A percentile compares a stretch with the other conserved stretches of the same genome.
These are phyloP conservation scores for Saccharomycodes ludwigii DNA, from an alignment of 805 yeast genomes.

Conservation along the genomic window DNA sequence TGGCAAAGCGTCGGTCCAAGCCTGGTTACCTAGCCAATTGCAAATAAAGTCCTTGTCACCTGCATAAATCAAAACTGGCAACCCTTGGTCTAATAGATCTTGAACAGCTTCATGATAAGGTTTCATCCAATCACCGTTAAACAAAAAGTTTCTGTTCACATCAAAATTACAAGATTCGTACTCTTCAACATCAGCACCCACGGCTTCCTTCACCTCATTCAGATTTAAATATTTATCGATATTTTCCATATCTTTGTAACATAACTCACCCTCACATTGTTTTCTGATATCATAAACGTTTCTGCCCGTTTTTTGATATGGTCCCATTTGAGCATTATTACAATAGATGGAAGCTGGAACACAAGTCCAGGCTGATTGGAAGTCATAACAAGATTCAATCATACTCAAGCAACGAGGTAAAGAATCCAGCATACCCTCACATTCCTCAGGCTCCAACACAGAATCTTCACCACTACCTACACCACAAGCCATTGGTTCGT, in stretches of 20 bases:
- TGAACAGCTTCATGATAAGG: slow-evolving; percentile 73
- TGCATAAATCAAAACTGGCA: slow-evolving; percentile 84
- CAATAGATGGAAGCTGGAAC: slow-evolving; percentile 88
- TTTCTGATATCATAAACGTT: slow-evolving; percentile 86
- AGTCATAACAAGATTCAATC: slow-evolving; percentile 65
- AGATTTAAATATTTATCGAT: slow-evolving; percentile 70
- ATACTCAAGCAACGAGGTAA: slow-evolving; percentile 70
- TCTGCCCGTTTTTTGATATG: slow-evolving; percentile 73
- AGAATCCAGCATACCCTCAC: slow-evolving; percentile 53
- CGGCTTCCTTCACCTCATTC: slow-evolving; percentile 61
- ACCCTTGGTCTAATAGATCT: slow-evolving; percentile 52
- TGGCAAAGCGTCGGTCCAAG: slow-evolving; percentile 67
- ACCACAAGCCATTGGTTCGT: slow-evolving; percentile 93
- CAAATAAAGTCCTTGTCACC: slow-evolving; percentile 96
- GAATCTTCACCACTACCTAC: slow-evolving; percentile 66
- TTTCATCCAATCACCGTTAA: slow-evolving; percentile 86
- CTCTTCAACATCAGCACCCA: slow-evolving; percentile 82
- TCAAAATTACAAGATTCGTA: slow-evolving; percentile 69
- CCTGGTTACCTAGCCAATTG: slow-evolving; percentile 91
- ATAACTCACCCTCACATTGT: slow-evolving; percentile 61
- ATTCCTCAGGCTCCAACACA: slow-evolving; percentile 66
- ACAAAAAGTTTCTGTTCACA: slow-evolving; percentile 66
- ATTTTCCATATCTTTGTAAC: slow-evolving; percentile 70
- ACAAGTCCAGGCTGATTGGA: slow-evolving; percentile 71
- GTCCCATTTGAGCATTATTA: slow-evolving; percentile 70